Evolutionary conservation across 768 basidiomycete genomes (phyloP).

Genomic region (Inosperma sp.): DNA sequence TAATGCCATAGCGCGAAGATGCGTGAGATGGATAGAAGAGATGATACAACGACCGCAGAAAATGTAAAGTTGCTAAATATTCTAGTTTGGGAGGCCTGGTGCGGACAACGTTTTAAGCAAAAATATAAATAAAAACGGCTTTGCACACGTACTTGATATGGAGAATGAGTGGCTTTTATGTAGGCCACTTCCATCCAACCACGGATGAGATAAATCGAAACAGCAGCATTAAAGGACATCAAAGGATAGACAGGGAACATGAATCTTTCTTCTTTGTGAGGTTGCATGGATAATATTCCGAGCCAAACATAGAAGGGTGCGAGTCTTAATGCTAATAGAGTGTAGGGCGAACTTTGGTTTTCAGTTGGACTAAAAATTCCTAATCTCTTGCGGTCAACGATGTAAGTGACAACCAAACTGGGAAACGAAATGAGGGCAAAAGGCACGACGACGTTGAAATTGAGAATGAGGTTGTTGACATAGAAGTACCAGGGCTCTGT

Average conservation of each 20-base stretch:
- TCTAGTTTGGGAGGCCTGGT: slow-evolving; percentile 68
- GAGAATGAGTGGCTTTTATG: slow-evolving; percentile 72
- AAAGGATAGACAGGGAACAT: slow-evolving; percentile 93
- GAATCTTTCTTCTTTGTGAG: slow-evolving; percentile 99
- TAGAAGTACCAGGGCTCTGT: slow-evolving; percentile 87
- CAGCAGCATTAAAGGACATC: slow-evolving; percentile 90
- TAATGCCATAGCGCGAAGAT: slow-evolving; percentile 81
- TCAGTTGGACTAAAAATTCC: slow-evolving; percentile 46
- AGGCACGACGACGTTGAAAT: slow-evolving; percentile 85
- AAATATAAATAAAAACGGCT: background rate
- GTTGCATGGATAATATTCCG: slow-evolving; percentile 69
- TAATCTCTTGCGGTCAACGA: slow-evolving; percentile 72
- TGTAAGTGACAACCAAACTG: slow-evolving; percentile 66
- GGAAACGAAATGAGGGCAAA: slow-evolving; percentile 82
- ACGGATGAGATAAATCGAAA: slow-evolving; percentile 77
- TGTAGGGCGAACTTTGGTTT: slow-evolving; percentile 76
- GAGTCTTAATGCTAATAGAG: slow-evolving; percentile 69
- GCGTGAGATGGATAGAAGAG: slow-evolving; percentile 71
- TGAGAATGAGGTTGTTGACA: slow-evolving; percentile 81
- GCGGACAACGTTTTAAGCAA: no score
- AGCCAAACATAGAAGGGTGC: slow-evolving; percentile 92
- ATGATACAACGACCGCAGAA: slow-evolving; percentile 58
- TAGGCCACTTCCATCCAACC: slow-evolving; percentile 83
- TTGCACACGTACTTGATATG: slow-evolving; percentile 65
- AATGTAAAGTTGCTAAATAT: slow-evolving; percentile 77